Conservation (phyloP, 2,329 filamentous ascomycete species). For the Penicillium sp. region DNA sequence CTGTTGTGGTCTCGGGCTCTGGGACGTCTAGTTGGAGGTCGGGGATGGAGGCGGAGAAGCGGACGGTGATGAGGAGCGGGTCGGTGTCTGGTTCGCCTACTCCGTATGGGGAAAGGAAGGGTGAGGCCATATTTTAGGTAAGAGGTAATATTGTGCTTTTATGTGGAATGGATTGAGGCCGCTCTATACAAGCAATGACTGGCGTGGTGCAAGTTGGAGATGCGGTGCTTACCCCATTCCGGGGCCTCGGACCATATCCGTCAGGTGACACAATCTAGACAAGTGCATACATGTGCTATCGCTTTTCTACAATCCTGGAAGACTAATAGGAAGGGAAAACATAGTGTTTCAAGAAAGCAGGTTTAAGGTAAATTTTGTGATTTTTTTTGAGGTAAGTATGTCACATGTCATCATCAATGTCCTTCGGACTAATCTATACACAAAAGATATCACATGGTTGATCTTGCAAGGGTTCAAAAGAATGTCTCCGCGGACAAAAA, state of each 20-base stretch:
- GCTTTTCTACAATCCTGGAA: not conserved
- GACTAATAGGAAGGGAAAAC: not conserved
- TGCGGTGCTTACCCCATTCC: conserved; percentile 7
- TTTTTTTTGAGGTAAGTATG: not conserved
- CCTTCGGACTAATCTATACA: conserved; percentile 21
- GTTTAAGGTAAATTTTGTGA: not conserved
- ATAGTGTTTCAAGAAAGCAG: not conserved
- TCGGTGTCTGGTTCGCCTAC: conserved; percentile 12
- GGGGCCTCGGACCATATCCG: conserved; percentile 1
- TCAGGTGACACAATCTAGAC: conserved; percentile 9
- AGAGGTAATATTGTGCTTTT: not conserved
- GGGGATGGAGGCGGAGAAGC: conserved; percentile 81
- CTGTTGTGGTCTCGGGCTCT: conserved; percentile 66
- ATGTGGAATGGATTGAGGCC: not conserved
- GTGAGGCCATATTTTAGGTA: conserved; percentile 21
- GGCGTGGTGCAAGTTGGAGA: not conserved
- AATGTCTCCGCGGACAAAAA: not conserved
- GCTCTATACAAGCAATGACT: not conserved
- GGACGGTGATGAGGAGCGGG: conserved; percentile 73
- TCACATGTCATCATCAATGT: conserved; percentile 14
- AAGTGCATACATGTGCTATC: not conserved
- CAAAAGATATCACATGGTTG: conserved; percentile 4
- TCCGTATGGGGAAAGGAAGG: conserved; percentile 15
- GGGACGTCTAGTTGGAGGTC: conserved; percentile 79
- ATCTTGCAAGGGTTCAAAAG: not conserved